Conservation (phyloP, 176 grass and related monocot species). For the Oryza glaberrima region DNA sequence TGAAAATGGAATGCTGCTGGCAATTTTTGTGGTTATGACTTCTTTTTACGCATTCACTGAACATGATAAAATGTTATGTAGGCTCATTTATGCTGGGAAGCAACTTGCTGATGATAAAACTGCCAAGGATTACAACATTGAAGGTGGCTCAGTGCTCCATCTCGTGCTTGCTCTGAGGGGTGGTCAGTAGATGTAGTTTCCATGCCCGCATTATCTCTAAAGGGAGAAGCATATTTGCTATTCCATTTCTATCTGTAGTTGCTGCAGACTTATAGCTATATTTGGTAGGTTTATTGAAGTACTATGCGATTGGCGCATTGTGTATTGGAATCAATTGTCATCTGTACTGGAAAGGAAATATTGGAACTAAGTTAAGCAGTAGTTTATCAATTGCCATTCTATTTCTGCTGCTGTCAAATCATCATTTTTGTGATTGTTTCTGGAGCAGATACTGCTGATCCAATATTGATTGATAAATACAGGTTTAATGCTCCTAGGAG, state of each 20-base stretch:
- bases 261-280: constrained; percentile 2
- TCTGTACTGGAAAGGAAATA: constrained; percentile 35
- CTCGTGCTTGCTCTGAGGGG: constrained; percentile 93
- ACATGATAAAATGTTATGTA: constrained; percentile 18
- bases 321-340: constrained; percentile 34
- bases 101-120: constrained; percentile 95
- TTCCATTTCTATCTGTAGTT: constrained; percentile 4
- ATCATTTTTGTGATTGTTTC: neutral
- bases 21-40: neutral
- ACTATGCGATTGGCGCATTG: constrained; percentile 9
- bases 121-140: constrained; percentile 95
- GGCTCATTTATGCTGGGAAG: constrained; percentile 95
- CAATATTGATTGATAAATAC: neutral
- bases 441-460: neutral
- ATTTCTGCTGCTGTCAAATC: neutral
- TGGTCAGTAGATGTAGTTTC: constrained; percentile 46
- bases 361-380: constrained; percentile 16
- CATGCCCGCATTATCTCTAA: neutral
- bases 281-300: constrained; percentile 37
- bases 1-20: constrained; percentile 1
- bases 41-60: neutral
- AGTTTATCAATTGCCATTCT: neutral
- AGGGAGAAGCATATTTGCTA: neutral
- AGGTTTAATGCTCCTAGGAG: neutral
- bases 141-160: constrained; percentile 90